Base-by-base conservation (phyloP, 1,139 yeast genomes). In the Candida sp. region DNA sequence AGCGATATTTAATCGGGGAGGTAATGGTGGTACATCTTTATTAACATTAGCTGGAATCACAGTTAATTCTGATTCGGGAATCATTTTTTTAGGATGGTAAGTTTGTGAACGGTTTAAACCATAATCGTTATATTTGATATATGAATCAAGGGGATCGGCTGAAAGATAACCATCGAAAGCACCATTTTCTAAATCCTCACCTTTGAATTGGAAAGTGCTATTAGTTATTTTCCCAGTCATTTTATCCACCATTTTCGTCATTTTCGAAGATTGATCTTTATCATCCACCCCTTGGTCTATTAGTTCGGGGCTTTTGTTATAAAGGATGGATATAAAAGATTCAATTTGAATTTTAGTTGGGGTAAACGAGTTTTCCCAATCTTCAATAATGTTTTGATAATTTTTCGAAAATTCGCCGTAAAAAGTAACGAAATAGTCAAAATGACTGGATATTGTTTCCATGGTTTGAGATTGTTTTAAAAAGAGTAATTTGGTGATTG, bases 301-400 rank as follows among this genome's bases (percentile, higher is more conserved):
- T 12, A 62, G 49, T 5, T 65, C 68, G 0, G 72, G 70, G n/a
- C 64, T 60, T 40, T 63, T 67, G 29, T 60, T 50, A 45, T 58
- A 59, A 5, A 70, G 57, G 4, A 61, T 50, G 8, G 56, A 47
- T 4, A 70, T 55, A 37, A 74, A 58, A 0, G 74, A 63, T 43
- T 73, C 77, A 12, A 76, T 55, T 41, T 68, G 72, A 38, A 55
- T 52, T 52, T 66, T 60, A 23, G 60, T 61, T 1, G 66, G 64
- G 15, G 66, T 68, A 43, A 55, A 53, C 9, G 58, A 48, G 5
- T 51, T 42, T 41, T 72, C 75, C 78, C 78, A 74, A 23, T 57
- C 48, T 11, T 57, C 60, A 1, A 56, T 47, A 11, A 73, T 66
- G 0, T 49, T 42, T 11, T 61, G 61, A 43, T 61, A 64, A 5